Base-by-base conservation (phyloP, 805 yeast genomes). In the Candida berthetii region DNA sequence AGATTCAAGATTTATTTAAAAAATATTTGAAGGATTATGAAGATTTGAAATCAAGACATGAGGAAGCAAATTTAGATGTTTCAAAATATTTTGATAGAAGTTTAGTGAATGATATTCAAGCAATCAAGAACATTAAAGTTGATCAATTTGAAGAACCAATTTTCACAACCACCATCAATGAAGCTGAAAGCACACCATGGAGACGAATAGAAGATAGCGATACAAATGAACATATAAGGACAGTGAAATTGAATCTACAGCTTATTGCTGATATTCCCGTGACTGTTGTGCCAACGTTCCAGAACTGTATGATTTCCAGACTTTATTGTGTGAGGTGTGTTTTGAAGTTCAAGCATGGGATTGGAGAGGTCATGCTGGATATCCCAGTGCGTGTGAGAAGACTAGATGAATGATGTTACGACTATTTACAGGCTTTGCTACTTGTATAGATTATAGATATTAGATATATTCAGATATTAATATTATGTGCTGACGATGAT, bases 231-330 rank as follows among this genome's bases (percentile, higher is more conserved):
- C 11, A 7, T 14, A 15, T 29, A 15, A 14, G 32, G 11, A 29
- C n/a, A 29, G 7, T 29, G 16, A 29, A 29, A 15, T 5, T 29
- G 6, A 29, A 29, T 29, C 11, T 29, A 14, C 7, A 6, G 7
- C 11, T 29, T 6, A 6, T 29, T 14, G 5, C n/a, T 6, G 11
- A 29, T 6, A 15, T 29, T 14, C 6, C 7, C 6, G 16, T 7
- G 7, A 29, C 32, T 15, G 11, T 29, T 7, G 32, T 29, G 11
- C 32, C 32, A 14, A 29, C 32, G 11, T 82, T 81, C 55, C 85
- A 81, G 48, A 73, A 70, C 38, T 82, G 88, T 57, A 59, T 76
- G 42, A 65, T 80, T 15, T 72, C 81, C 3, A 66, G 88, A 52
- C 56, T 72, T 15, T 81, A 82, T 54, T 67, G 74, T 44, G 58